Base-by-base conservation (phyloP, 176 grass and related monocot species). In the Chloris gayana region DNA sequence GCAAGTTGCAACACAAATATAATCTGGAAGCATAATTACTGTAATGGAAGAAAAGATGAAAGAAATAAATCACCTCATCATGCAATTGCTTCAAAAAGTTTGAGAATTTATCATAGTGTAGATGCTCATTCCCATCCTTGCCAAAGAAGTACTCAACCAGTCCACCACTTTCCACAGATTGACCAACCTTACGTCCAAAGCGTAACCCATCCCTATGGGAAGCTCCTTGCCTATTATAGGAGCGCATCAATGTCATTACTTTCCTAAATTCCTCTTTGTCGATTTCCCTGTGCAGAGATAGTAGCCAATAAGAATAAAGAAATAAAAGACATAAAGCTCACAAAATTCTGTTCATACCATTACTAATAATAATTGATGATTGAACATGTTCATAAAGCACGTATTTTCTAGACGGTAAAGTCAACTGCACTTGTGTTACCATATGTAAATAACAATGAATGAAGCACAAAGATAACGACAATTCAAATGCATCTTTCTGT, bases 191-290 rank as follows among this genome's bases (percentile, higher is more conserved):
- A 71, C 89, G 89, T 73, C 95, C 88, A 85, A 90, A 69, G 33
- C 92, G 92, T 74, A 91, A 82, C 61, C 95, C 92, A 87, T 98
- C 90, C 59, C 86, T 95, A 61, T 98, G 95, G 33, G 83, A 46
- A 83, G 89, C 75, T 63, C 95, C 95, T 91, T 98, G 95, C 80
- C 95, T 91, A 73, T 93, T 93, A 78, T 93, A 86, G 66, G 90
- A 88, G 51, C 95, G 81, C 95, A 98, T 95, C 84, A 95, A 75
- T 65, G 86, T 54, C 95, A 98, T 98, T 69, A 98, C 92, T 89
- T 95, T 93, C 89, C 92, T 98, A 86, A 98, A 98, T 74, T 98
- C 95, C 29, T 95, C 92, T 89, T 86, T 91, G 51, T 98, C 92
- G 74, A 95, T 98, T 87, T 95, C 88, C 84, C 95, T 98, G 84